A percentile compares a stretch with the other conserved stretches of the same genome.
These are phyloP conservation scores for Phytophthora pisi DNA, from an alignment of 352 stramenopile genomes.

Conservation along the genomic window DNA sequence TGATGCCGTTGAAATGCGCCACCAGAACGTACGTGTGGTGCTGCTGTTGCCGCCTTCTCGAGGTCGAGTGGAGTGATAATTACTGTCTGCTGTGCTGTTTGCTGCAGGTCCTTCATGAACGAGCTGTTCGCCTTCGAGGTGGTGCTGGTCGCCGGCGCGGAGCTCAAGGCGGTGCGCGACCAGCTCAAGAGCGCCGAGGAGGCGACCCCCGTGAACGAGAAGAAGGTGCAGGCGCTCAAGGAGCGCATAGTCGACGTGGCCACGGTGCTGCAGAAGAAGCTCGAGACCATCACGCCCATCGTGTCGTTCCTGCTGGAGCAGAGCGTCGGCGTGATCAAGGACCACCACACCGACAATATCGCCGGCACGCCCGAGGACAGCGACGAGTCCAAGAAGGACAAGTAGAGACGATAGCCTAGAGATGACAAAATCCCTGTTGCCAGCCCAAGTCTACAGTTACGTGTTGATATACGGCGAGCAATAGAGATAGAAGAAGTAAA, in stretches of 20 bases:
- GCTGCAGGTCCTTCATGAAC: constrained; percentile 57
- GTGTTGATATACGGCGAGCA: neutral
- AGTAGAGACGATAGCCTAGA: constrained; percentile 24
- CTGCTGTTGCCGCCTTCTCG: neutral
- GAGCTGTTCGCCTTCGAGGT: constrained; percentile 73
- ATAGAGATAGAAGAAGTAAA: neutral
- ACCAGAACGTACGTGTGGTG: constrained; percentile 45
- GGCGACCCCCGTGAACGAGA: constrained; percentile 42
- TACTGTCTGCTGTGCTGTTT: neutral
- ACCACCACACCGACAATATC: constrained; percentile 11
- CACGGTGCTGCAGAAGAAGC: constrained; percentile 62
- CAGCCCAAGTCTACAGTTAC: too few relatives aligned
- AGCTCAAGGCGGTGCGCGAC: constrained; percentile 67
- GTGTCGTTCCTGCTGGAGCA: constrained; percentile 65
- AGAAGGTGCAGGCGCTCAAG: constrained; percentile 55
- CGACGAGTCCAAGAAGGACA: constrained; percentile 53
- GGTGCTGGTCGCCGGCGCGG: constrained; percentile 61
- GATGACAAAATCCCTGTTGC: too few relatives aligned
- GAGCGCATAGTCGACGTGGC: constrained; percentile 57
- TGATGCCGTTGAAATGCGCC: neutral
- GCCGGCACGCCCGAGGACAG: neutral
- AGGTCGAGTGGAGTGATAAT: neutral
- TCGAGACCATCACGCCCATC: constrained; percentile 57
- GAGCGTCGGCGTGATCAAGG: constrained; percentile 36
- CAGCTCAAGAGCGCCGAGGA: constrained; percentile 53